A percentile compares a stretch with the other conserved stretches of the same genome.
These are phyloP conservation scores for Colletotrichum destructivum DNA, from an alignment of 2,329 filamentous ascomycete genomes.

Conservation along the genomic window DNA sequence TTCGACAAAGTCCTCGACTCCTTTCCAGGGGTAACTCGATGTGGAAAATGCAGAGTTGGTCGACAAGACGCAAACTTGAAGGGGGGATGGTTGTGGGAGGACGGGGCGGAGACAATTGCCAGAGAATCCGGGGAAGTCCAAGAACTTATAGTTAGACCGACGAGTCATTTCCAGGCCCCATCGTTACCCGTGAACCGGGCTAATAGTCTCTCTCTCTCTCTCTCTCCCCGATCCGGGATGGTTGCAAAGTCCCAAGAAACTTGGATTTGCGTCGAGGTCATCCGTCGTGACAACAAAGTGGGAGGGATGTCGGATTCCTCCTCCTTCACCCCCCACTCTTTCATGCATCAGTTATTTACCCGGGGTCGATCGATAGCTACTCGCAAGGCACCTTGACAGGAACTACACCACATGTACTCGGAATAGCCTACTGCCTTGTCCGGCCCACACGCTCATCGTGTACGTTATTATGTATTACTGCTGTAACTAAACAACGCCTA, in stretches of 20 bases:
- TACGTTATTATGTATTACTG: too few relatives aligned
- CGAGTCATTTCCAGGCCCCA: background rate
- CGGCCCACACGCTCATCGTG: too few relatives aligned
- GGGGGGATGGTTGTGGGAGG: background rate
- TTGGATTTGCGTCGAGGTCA: constrained; percentile 12
- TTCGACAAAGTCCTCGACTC: background rate
- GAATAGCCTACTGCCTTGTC: too few relatives aligned
- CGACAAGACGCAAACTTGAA: too few relatives aligned
- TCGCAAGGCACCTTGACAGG: too few relatives aligned
- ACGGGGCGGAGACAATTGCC: background rate
- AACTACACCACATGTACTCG: too few relatives aligned
- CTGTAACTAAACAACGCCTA: too few relatives aligned
- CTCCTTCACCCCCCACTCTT: too few relatives aligned
- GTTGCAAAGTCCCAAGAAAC: background rate
- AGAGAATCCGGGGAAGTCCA: constrained; percentile 22
- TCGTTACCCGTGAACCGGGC: background rate
- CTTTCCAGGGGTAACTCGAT: background rate
- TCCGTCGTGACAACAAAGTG: background rate
- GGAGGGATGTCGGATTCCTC: too few relatives aligned
- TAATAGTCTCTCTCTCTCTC: background rate
- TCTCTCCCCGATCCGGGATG: background rate
- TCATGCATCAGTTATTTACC: too few relatives aligned
- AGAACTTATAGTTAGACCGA: constrained; percentile 26
- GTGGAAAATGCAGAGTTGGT: background rate
- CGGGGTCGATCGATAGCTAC: too few relatives aligned